phyloP scores from a whole-genome alignment of 192 early-diverging fungal species.

The Podochytrium sp. region DNA sequence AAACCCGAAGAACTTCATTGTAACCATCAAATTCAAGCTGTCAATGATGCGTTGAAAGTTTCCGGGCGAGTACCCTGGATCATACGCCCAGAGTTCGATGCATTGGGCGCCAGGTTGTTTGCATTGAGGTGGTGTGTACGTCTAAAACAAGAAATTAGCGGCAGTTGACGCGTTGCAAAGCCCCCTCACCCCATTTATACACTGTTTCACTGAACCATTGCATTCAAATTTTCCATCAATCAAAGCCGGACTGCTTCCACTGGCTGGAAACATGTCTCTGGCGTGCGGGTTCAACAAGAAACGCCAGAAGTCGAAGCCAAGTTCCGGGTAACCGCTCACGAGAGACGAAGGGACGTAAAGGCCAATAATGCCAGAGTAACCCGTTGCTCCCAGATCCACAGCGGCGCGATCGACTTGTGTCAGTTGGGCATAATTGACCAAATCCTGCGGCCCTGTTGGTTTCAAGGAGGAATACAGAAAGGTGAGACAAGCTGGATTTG shows the following conservation, averaged over 20 bases:
- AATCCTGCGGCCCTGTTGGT: slow-evolving; percentile 14
- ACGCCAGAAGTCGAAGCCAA: slow-evolving; percentile 31
- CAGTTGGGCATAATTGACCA: slow-evolving; percentile 9
- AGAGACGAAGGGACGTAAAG: slow-evolving; percentile 23
- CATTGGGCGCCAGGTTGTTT: slow-evolving; percentile 4
- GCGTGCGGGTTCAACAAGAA: slow-evolving; percentile 26
- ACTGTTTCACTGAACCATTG: background rate
- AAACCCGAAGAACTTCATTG: slow-evolving; percentile 15
- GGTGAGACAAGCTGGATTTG: too few species aligned
- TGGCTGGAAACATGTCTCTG: background rate
- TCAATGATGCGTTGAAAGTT: slow-evolving; percentile 22
- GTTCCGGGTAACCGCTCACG: slow-evolving; percentile 13
- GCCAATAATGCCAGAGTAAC: slow-evolving; percentile 28
- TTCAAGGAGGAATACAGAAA: background rate
- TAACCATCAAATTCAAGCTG: slow-evolving; percentile 9
- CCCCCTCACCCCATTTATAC: slow-evolving; percentile 10
- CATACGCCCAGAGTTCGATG: slow-evolving; percentile 13
- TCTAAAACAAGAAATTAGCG: background rate
- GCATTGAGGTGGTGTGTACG: slow-evolving; percentile 6
- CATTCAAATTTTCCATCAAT: slow-evolving; percentile 6
- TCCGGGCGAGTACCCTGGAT: background rate
- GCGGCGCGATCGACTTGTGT: slow-evolving; percentile 18
- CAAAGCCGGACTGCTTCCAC: background rate
- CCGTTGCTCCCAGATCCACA: slow-evolving; percentile 8
- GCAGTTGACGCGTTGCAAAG: background rate